A percentile compares a stretch with the other conserved stretches of the same genome.
phyloP scores from a whole-genome alignment of 2,329 filamentous ascomycete species.

The Aspergillus neoniger region DNA sequence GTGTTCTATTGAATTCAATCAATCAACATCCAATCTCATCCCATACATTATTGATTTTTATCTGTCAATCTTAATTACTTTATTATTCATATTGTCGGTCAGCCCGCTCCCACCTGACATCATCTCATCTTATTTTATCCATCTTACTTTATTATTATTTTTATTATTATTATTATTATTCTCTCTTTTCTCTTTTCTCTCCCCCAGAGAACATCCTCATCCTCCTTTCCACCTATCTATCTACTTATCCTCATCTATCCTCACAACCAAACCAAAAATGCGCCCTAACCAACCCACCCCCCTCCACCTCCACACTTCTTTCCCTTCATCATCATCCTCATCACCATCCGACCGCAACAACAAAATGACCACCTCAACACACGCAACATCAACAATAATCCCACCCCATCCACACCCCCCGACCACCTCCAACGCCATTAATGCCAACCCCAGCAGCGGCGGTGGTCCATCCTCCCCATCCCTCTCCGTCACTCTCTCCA shows the following conservation, averaged over 20 bases:
- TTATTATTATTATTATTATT: too few species aligned
- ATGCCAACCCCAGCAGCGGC: conserved; percentile 7
- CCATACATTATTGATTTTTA: not conserved
- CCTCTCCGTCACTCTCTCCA: conserved; percentile 9
- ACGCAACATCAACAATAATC: not conserved
- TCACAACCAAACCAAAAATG: conserved; percentile 19
- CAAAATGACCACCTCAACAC: conserved; percentile 18
- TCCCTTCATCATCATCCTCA: conserved; percentile 24
- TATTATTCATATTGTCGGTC: too few species aligned
- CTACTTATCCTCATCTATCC: not conserved
- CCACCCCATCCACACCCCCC: too few species aligned
- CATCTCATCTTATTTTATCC: too few species aligned
- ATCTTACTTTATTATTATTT: too few species aligned
- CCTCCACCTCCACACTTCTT: conserved; percentile 35
- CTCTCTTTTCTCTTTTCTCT: too few species aligned
- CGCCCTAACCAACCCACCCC: conserved; percentile 22
- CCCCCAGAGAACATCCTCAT: not conserved
- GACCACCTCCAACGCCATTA: too few species aligned
- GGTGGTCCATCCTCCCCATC: conserved; percentile 31
- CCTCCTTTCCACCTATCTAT: not conserved
- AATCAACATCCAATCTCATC: too few species aligned
- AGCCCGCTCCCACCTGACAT: too few species aligned
- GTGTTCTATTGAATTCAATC: too few species aligned
- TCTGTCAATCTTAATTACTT: too few species aligned
- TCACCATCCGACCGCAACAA: conserved; percentile 21